These are phyloP conservation scores for Antrodiella citrinella DNA, from an alignment of 768 basidiomycete genomes.

Conservation along the genomic window DNA sequence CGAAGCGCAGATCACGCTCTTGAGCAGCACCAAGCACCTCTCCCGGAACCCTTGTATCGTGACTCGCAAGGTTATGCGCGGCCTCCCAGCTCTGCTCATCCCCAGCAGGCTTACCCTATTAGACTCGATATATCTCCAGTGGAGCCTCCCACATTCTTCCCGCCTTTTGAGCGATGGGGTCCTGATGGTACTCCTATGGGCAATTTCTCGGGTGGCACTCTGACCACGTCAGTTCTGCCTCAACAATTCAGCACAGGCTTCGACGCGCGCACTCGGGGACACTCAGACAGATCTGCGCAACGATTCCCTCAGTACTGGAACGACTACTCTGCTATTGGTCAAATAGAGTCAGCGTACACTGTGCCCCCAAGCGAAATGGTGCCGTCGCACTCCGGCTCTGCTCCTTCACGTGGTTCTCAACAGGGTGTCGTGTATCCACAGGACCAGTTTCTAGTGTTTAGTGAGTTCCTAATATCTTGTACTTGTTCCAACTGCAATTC, in stretches of 20 bases:
- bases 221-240: conserved; percentile 68
- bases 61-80: conserved; percentile 10
- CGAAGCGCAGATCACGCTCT: conserved; percentile 47
- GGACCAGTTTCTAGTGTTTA: conserved; percentile 21
- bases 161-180: conserved; percentile 40
- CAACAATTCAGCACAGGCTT: conserved; percentile 72
- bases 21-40: conserved; percentile 6
- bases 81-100: conserved; percentile 5
- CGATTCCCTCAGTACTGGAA: conserved; percentile 29
- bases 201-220: conserved; percentile 26
- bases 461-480: conserved; percentile 16
- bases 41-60: conserved; percentile 11
- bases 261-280: conserved; percentile 34
- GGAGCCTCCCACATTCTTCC: conserved; percentile 19
- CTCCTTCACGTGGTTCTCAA: not conserved
- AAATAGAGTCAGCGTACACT: conserved; percentile 24
- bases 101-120: conserved; percentile 8
- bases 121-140: conserved; percentile 9
- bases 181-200: conserved; percentile 16
- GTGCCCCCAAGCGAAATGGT: conserved; percentile 20
- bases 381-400: conserved; percentile 6
- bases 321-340: conserved; percentile 25
- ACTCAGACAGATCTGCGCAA: conserved; percentile 11
- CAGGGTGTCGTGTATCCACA: conserved; percentile 15
- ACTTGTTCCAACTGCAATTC: no score